phyloP scores from a whole-genome alignment of 345 rosid genomes.

The Citrus medica region DNA sequence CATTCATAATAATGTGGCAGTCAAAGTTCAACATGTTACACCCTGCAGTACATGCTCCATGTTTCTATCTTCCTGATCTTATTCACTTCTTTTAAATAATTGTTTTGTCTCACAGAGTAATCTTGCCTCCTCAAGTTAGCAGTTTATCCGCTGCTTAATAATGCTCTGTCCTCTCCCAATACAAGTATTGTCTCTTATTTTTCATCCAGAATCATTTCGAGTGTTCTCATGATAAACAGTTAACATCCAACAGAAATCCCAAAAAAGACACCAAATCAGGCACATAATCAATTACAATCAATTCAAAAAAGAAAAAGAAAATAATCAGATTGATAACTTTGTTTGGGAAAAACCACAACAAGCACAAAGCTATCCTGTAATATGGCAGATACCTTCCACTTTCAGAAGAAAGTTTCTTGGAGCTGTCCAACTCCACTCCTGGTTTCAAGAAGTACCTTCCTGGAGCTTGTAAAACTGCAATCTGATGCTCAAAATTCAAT shows the following conservation, averaged over 20 bases:
- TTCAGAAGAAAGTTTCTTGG: conserved; percentile 57
- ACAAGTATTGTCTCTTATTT: too few relatives aligned
- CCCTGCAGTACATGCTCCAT: neutral
- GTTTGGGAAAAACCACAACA: neutral
- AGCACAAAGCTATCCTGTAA: conserved; percentile 9
- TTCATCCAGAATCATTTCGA: neutral
- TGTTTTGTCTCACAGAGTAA: neutral
- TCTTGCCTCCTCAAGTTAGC: neutral
- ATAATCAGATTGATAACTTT: neutral
- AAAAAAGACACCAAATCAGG: neutral
- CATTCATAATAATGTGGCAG: neutral
- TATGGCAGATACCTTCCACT: conserved; percentile 61
- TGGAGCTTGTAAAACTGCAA: conserved; percentile 76
- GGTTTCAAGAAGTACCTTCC: conserved; percentile 78
- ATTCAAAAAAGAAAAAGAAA: neutral
- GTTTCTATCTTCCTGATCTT: neutral
- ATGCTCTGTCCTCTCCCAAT: neutral
- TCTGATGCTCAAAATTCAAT: conserved; percentile 50
- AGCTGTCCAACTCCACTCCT: conserved; percentile 57
- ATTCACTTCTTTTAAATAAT: neutral
- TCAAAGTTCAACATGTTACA: neutral
- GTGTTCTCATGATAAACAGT: neutral
- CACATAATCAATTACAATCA: neutral
- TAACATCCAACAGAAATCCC: neutral
- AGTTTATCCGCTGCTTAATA: neutral